Conservation (phyloP, 371 early-diverging fungal species). For the Chytridiales sp. region DNA sequence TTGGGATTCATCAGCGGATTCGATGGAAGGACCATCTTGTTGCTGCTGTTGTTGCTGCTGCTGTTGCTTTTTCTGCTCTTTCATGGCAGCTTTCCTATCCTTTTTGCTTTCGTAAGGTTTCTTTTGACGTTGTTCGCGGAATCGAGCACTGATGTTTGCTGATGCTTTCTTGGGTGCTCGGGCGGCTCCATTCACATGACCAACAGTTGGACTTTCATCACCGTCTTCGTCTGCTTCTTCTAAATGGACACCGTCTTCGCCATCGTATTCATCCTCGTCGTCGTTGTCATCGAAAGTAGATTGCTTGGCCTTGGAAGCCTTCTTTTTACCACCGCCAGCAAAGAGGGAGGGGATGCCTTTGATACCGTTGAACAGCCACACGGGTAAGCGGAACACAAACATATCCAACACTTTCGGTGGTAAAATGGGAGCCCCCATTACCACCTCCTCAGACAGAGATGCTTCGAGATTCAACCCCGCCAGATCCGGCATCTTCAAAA, state of each 20-base stretch:
- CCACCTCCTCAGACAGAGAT: conserved; percentile 4
- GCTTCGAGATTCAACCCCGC: conserved; percentile 8
- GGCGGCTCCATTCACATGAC: conserved; percentile 2
- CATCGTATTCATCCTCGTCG: conserved; percentile 7
- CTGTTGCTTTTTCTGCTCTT: conserved; percentile 1
- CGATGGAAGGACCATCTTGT: no score
- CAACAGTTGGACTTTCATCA: neutral
- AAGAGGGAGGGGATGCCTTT: neutral
- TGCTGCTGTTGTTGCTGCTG: no score
- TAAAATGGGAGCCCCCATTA: neutral
- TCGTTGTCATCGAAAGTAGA: neutral
- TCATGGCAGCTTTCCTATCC: neutral
- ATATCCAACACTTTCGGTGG: conserved; percentile 16
- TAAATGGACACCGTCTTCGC: neutral
- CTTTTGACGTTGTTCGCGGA: neutral
- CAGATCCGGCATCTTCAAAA: conserved; percentile 28
- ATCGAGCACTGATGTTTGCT: conserved; percentile 9
- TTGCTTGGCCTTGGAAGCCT: neutral
- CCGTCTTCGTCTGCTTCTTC: neutral
- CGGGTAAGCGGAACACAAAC: conserved; percentile 8
- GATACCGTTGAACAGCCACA: neutral
- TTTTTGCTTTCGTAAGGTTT: neutral
- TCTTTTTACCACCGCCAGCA: neutral
- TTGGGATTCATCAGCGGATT: no score
- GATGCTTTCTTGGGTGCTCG: neutral